phyloP scores from a whole-genome alignment of 352 stramenopile genomes.

The Peronospora belbahrii region DNA sequence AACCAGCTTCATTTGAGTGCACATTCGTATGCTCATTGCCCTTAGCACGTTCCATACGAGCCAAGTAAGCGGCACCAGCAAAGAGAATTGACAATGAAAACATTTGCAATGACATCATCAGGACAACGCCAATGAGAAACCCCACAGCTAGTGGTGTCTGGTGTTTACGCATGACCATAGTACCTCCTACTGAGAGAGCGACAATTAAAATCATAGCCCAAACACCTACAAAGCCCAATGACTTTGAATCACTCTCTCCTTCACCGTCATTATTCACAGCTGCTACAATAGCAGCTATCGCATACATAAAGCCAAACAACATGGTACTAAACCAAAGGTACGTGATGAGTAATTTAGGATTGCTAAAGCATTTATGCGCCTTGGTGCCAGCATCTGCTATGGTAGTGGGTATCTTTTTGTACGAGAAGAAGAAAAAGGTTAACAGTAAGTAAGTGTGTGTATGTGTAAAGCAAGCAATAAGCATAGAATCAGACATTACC shows the following conservation, averaged over 20 bases:
- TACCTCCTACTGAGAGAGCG: conserved; percentile 72
- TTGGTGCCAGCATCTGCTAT: conserved; percentile 48
- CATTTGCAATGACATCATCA: conserved; percentile 88
- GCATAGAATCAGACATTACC: background rate
- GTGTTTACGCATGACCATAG: conserved; percentile 87
- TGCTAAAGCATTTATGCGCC: conserved; percentile 64
- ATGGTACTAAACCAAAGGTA: conserved; percentile 81
- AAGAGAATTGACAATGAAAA: conserved; percentile 79
- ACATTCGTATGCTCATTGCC: conserved; percentile 49
- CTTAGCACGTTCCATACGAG: conserved; percentile 52
- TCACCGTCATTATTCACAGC: conserved; percentile 70
- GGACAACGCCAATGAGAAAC: conserved; percentile 86
- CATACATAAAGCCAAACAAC: conserved; percentile 83
- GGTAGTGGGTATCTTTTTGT: conserved; percentile 46
- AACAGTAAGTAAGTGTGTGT: background rate
- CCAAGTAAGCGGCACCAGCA: conserved; percentile 59
- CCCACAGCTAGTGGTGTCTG: conserved; percentile 78
- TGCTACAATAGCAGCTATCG: conserved; percentile 74
- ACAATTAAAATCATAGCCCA: conserved; percentile 82
- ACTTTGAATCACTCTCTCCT: conserved; percentile 64
- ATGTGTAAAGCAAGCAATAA: background rate
- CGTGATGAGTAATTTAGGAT: conserved; percentile 78
- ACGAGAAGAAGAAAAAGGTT: background rate
- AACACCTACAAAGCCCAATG: conserved; percentile 71
- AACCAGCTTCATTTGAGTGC: conserved; percentile 67